Evolutionary conservation across 805 yeast species (phyloP).

Genomic region (Candida railenensis): DNA sequence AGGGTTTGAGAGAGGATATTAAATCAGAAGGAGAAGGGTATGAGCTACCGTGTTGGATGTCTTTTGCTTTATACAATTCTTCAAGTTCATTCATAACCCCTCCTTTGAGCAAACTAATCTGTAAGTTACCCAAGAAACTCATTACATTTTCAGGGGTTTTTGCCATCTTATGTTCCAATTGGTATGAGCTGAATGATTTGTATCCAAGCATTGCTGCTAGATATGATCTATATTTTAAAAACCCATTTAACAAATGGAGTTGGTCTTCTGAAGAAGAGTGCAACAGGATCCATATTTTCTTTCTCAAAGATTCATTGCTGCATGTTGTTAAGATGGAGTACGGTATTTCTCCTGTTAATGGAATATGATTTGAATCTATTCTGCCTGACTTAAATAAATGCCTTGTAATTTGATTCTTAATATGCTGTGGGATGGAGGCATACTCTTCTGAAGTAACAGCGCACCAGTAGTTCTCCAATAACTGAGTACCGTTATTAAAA

Average conservation of each 20-base stretch:
- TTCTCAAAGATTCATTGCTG: slow-evolving; percentile 55
- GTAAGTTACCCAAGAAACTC: slow-evolving; percentile 63
- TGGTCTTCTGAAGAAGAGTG: slow-evolving; percentile 68
- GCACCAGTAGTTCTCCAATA: slow-evolving; percentile 36
- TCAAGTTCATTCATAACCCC: slow-evolving; percentile 61
- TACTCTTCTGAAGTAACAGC: slow-evolving; percentile 29
- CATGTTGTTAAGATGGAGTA: slow-evolving; percentile 63
- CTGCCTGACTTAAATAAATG: not conserved
- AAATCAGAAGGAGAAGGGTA: not conserved
- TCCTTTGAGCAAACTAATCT: slow-evolving; percentile 41
- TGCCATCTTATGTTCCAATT: slow-evolving; percentile 88
- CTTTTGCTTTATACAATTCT: slow-evolving; percentile 38
- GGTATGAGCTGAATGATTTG: slow-evolving; percentile 72
- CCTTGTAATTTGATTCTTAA: not conserved
- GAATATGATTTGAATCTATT: slow-evolving; percentile 14
- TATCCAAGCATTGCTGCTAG: slow-evolving; percentile 75
- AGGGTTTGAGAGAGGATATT: slow-evolving; percentile 45
- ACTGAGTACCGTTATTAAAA: slow-evolving; percentile 53
- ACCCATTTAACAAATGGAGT: slow-evolving; percentile 52
- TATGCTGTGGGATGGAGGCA: slow-evolving; percentile 15
- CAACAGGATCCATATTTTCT: slow-evolving; percentile 69
- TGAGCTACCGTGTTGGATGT: slow-evolving; percentile 7
- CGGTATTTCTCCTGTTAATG: slow-evolving; percentile 59
- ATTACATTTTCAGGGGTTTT: slow-evolving; percentile 72
- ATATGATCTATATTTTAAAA: slow-evolving; percentile 65